Percentiles rank a stretch among this genome's conserved stretches.
Conservation (phyloP, 345 rosid genomes). For the Kernera saxatilis region DNA sequence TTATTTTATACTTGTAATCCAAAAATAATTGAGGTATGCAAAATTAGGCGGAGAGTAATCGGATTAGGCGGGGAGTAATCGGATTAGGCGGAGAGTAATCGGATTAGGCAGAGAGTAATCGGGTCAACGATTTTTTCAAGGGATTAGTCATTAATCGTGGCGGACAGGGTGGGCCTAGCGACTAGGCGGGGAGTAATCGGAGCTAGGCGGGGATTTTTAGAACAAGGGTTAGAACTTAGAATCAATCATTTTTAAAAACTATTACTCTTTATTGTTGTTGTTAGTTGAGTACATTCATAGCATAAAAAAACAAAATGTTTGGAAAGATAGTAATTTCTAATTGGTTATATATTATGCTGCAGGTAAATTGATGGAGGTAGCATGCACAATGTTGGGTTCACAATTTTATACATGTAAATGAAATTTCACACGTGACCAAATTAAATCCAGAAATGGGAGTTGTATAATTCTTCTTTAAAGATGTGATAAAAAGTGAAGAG, state of each 20-base stretch:
- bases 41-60: no score
- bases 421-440: neutral
- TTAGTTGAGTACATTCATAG: neutral
- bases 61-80: no score
- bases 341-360: neutral
- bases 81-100: no score
- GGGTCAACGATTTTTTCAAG: no score
- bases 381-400: conserved; percentile 27
- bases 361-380: conserved; percentile 34
- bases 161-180: no score
- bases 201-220: no score
- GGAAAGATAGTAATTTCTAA: neutral
- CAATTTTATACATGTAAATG: conserved; percentile 20
- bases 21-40: no score
- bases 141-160: no score
- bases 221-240: neutral
- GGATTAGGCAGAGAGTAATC: no score
- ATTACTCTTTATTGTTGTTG: neutral
- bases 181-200: no score
- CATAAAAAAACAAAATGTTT: neutral
- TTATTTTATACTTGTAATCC: no score
- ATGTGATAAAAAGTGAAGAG: neutral
- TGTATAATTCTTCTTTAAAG: conserved; percentile 13
- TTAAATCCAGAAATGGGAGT: neutral
- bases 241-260: neutral